Evolutionary conservation across 2,329 filamentous ascomycete genomes (phyloP), one percentile per base, ranked within the genome.

Genomic region (Septoria linicola): DNA sequence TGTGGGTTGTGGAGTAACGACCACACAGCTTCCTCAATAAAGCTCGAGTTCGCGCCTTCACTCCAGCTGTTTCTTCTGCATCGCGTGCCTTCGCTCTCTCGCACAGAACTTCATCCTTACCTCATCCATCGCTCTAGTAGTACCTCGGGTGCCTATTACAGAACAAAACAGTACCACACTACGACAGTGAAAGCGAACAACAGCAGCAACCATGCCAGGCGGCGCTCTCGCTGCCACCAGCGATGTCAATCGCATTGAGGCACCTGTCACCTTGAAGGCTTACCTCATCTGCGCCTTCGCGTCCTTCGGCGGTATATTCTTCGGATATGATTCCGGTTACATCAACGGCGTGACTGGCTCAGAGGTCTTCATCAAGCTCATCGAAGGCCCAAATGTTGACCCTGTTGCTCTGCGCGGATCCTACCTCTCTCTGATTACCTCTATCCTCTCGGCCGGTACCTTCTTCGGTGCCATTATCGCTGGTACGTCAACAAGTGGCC

Each of bases 391-490:
- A n/a, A 10, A 27, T 27, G 23, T 27, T 21, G 68, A 59, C 40
- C 64, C 61, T 23, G 60, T 54, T 3, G 36, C 34, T 16, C 70
- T 68, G 50, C 34, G 63, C 45, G 61, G 61, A 49, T 59, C 66
- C 2, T 49, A 69, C 3, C 76, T 75, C 56, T 84, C 81, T 16
- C 73, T 86, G 43, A 84, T 90, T 66, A 83, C 83, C 66, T 89
- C 86, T 16, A 89, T 92, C 61, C 80, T 92, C 49, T 91, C 88
- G 30, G 61, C 59, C 43, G 65, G 65, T 70, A 89, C 87, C 63
- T 92, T 91, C 78, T 86, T 89, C 55, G 84, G 88, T 68, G 84
- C 88, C 50, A 66, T 92, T 59, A 82, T 89, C 55, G 87, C 85
- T n/a, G n/a, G n/a, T n/a, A n/a, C n/a, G n/a, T n/a, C n/a, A n/a